Conservation (phyloP, 129 eudicot species). For the Arctium lappa region DNA sequence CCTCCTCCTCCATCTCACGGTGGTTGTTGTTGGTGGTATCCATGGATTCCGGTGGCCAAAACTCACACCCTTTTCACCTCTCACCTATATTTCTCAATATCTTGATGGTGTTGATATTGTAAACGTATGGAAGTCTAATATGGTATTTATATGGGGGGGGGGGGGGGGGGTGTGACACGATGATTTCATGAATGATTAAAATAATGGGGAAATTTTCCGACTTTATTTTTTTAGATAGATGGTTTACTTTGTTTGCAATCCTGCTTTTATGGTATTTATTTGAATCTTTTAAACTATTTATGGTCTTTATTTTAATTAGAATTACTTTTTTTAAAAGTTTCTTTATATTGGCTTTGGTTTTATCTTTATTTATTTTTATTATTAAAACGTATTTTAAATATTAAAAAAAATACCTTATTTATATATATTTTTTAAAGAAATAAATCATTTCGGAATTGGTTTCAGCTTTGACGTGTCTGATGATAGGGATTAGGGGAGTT, state of each 20-base stretch:
- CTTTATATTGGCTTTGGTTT: neutral
- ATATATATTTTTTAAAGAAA: neutral
- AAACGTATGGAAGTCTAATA: neutral
- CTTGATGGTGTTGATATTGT: slow-evolving; percentile 8
- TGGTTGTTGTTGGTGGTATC: slow-evolving; percentile 19
- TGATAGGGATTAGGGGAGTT: slow-evolving; percentile 14
- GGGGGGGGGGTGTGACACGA: slow-evolving; percentile 16
- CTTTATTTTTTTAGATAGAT: neutral
- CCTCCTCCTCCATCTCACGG: slow-evolving; percentile 18
- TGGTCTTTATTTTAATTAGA: neutral
- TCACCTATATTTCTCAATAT: slow-evolving; percentile 9
- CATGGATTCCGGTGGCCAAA: slow-evolving; percentile 16
- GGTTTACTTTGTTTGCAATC: slow-evolving; percentile 7
- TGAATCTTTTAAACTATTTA: neutral
- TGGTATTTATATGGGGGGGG: slow-evolving; percentile 22
- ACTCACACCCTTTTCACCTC: slow-evolving; percentile 25
- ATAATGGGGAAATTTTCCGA: neutral
- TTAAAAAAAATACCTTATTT: neutral
- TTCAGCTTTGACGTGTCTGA: slow-evolving; percentile 21
- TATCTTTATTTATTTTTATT: neutral
- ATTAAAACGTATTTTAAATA: neutral
- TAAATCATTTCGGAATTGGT: neutral
- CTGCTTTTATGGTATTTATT: neutral
- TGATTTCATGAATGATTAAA: slow-evolving; percentile 28
- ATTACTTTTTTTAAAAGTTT: neutral